A percentile compares a stretch with the other conserved stretches of the same genome.
Evolutionary conservation across 306 rosid species (phyloP).

Genomic region (Sicyos edulis): DNA sequence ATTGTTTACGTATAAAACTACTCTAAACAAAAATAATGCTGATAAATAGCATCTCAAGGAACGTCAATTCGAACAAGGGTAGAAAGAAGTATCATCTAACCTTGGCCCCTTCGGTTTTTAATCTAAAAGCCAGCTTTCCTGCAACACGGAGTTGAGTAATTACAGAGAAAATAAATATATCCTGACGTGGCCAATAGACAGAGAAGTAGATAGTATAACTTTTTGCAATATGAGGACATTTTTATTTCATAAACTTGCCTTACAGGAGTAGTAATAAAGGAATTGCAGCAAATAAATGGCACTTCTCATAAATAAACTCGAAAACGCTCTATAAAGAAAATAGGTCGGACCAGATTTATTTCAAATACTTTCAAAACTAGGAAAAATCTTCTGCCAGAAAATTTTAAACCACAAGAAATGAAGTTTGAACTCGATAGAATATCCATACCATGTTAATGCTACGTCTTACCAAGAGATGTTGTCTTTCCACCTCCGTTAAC

Average conservation of each 20-base stretch:
- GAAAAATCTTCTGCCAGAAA: too few species aligned
- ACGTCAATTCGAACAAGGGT: background rate
- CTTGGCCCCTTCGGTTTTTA: conserved; percentile 89
- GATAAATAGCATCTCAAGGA: conserved; percentile 8
- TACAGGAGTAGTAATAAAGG: conserved; percentile 2
- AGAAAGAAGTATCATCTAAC: conserved; percentile 32
- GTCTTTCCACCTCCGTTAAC: conserved; percentile 99
- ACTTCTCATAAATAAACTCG: too few species aligned
- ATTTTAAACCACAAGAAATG: background rate
- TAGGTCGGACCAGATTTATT: too few species aligned
- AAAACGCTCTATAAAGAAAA: too few species aligned
- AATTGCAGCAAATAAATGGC: background rate
- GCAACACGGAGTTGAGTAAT: conserved; percentile 32
- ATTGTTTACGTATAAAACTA: background rate
- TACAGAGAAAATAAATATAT: too few species aligned
- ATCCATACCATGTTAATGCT: background rate
- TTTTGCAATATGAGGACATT: too few species aligned
- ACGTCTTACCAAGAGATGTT: conserved; percentile 88
- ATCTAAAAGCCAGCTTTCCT: conserved; percentile 92
- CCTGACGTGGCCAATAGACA: too few species aligned
- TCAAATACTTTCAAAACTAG: too few species aligned
- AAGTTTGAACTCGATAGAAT: background rate
- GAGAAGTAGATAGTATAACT: too few species aligned
- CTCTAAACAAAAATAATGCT: conserved; percentile 6
- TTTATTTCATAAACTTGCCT: background rate